Evolutionary conservation across 441 rosid genomes (phyloP).

Genomic region (Corymbia calophylla): DNA sequence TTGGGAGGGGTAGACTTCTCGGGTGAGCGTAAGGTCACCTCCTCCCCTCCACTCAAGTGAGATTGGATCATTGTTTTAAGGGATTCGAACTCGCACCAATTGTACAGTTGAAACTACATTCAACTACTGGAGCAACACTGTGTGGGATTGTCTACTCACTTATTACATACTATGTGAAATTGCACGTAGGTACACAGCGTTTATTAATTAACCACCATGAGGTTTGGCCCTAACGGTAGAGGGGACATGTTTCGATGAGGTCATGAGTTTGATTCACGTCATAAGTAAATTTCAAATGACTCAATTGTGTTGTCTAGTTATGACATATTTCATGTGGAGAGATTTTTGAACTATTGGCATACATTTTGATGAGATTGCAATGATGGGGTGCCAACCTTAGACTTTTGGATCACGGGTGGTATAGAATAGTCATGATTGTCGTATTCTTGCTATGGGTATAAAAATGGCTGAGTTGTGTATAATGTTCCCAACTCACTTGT

Average conservation of each 20-base stretch:
- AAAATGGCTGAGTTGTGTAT: background rate
- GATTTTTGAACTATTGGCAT: no score
- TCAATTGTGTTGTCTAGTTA: background rate
- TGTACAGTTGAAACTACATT: no score
- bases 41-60: no score
- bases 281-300: background rate
- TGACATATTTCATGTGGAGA: accelerated
- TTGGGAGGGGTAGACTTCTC: no score
- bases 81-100: no score
- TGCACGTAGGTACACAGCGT: background rate
- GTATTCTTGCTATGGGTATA: background rate
- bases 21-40: no score
- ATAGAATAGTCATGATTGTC: no score
- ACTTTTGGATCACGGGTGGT: background rate
- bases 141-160: no score
- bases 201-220: no score
- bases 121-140: no score
- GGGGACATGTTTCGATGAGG: background rate
- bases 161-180: background rate
- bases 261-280: background rate
- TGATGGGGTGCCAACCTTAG: background rate
- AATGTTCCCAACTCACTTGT: no score
- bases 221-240: accelerated
- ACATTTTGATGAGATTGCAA: background rate
- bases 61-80: no score